phyloP scores from a whole-genome alignment of 176 grass and related monocot genomes.

The Zea mays region DNA sequence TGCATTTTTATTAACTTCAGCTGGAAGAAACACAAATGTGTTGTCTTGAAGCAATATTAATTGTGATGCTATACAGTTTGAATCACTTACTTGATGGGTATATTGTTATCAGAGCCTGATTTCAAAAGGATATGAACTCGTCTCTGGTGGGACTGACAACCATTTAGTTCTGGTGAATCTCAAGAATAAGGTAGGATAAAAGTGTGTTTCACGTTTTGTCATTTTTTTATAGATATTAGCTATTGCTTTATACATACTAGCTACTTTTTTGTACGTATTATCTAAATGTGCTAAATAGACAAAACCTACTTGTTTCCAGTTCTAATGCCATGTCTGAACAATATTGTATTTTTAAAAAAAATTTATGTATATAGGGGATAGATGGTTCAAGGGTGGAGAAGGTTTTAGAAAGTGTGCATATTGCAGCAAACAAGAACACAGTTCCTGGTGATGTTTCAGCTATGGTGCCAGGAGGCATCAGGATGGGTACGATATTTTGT shows the following conservation, averaged over 20 bases:
- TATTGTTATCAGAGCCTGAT: constrained; percentile 60
- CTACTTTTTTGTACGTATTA: constrained; percentile 10
- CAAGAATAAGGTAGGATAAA: constrained; percentile 79
- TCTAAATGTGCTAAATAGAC: constrained; percentile 19
- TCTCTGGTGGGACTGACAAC: constrained; percentile 97
- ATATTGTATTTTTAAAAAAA: constrained; percentile 10
- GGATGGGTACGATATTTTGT: constrained; percentile 75
- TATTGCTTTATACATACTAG: constrained; percentile 20
- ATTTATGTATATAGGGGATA: constrained; percentile 60
- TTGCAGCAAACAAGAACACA: constrained; percentile 99
- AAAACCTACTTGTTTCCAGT: constrained; percentile 13
- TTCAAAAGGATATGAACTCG: constrained; percentile 87
- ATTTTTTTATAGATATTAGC: not conserved
- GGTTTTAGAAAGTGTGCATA: constrained; percentile 90
- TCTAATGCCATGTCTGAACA: constrained; percentile 21
- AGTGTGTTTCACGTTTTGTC: constrained; percentile 17
- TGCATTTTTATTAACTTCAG: constrained; percentile 13
- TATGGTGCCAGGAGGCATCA: constrained; percentile 99
- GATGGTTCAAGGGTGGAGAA: constrained; percentile 98
- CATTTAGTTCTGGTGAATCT: constrained; percentile 99
- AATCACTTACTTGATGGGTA: constrained; percentile 35
- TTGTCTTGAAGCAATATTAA: constrained; percentile 23
- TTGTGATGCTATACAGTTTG: constrained; percentile 8
- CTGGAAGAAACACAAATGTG: constrained; percentile 27
- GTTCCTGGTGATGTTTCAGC: constrained; percentile 99